These are phyloP conservation scores for Sordaria brevicollis DNA, from an alignment of 495 filamentous ascomycete species.

Conservation along the genomic window DNA sequence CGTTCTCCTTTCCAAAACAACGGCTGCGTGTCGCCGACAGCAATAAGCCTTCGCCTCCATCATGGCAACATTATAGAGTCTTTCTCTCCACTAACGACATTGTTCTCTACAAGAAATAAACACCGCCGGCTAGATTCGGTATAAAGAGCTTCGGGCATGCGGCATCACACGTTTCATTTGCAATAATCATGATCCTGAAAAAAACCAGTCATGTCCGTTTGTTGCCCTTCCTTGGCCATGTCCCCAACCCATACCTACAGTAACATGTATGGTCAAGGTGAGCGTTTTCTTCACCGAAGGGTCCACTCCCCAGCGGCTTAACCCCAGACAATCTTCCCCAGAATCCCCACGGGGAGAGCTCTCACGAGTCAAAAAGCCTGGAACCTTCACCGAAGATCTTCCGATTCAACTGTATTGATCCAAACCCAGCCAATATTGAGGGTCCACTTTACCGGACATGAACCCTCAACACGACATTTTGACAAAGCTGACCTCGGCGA, in stretches of 20 bases:
- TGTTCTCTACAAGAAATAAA: not conserved
- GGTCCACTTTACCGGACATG: not conserved
- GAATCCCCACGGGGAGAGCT: not conserved
- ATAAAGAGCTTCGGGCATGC: not conserved
- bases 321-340: not conserved
- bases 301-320: not conserved
- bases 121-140: not conserved
- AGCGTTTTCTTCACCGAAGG: not conserved
- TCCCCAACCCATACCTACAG: too few relatives aligned
- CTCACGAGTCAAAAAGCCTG: too few relatives aligned
- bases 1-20: too few relatives aligned
- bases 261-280: not conserved
- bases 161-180: not conserved
- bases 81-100: not conserved
- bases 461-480: not conserved
- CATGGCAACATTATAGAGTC: not conserved
- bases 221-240: not conserved
- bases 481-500: not conserved
- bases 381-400: not conserved
- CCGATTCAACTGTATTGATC: not conserved
- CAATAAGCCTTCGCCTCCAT: not conserved
- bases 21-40: too few relatives aligned
- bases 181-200: not conserved
- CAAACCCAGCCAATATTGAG: not conserved
- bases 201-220: not conserved